These are phyloP conservation scores for Castanopsis chinensis DNA, from an alignment of 306 rosid genomes.

Conservation along the genomic window DNA sequence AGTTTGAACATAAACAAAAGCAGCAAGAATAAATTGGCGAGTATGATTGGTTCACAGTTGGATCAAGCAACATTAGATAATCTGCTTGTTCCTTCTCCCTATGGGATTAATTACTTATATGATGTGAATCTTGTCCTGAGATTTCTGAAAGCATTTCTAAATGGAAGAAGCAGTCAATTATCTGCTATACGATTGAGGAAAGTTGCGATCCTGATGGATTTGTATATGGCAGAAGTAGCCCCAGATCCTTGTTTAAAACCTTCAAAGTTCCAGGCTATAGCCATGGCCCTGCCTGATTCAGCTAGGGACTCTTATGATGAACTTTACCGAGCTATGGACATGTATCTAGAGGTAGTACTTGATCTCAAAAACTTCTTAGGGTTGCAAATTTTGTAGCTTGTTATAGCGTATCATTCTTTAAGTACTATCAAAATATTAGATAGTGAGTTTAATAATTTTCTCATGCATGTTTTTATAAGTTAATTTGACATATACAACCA, in stretches of 20 bases:
- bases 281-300: conserved; percentile 64
- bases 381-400: background rate
- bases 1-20: conserved; percentile 54
- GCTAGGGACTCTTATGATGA: conserved; percentile 80
- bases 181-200: conserved; percentile 46
- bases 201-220: conserved; percentile 71
- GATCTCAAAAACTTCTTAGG: conserved; percentile 6
- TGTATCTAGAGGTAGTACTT: conserved; percentile 76
- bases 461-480: background rate
- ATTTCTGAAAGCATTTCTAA: conserved; percentile 60
- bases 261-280: conserved; percentile 71
- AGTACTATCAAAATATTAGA: conserved; percentile 2
- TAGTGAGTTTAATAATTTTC: background rate
- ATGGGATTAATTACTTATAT: conserved; percentile 60
- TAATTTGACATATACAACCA: background rate
- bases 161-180: conserved; percentile 21
- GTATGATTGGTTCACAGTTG: conserved; percentile 75
- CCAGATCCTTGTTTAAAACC: conserved; percentile 87
- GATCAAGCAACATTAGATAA: conserved; percentile 81
- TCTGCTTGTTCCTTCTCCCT: conserved; percentile 85
- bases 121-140: conserved; percentile 87
- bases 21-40: conserved; percentile 75
- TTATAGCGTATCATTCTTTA: background rate
- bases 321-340: conserved; percentile 77
- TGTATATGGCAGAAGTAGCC: conserved; percentile 86